Conservation (phyloP, 148 eudicot genomes). For the Chenopodium quinoa region DNA sequence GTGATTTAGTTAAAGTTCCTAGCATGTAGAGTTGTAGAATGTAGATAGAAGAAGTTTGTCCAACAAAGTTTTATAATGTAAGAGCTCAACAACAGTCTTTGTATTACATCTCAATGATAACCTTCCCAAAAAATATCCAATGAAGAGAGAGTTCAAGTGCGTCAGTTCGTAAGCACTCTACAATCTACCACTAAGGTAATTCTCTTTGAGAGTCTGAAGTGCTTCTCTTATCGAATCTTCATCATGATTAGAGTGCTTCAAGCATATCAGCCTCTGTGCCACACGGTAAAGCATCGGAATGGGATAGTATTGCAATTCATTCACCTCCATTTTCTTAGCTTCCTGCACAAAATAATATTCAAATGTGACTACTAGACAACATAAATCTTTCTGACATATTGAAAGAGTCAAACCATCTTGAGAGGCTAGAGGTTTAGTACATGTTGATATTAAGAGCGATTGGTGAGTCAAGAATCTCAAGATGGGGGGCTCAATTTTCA, state of each 20-base stretch:
- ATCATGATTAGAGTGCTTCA: constrained; percentile 81
- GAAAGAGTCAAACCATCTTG: background rate
- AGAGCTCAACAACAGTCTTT: background rate
- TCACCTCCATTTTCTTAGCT: constrained; percentile 67
- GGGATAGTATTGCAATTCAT: constrained; percentile 53
- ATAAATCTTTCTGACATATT: background rate
- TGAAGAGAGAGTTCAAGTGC: background rate
- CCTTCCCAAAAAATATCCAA: background rate
- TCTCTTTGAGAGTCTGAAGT: constrained; percentile 71
- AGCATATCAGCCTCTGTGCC: constrained; percentile 77
- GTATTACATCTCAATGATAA: background rate
- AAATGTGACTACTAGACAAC: background rate
- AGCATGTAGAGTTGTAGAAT: background rate
- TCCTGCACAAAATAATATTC: constrained; percentile 43
- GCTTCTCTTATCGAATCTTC: constrained; percentile 77
- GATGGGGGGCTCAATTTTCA: too few relatives aligned
- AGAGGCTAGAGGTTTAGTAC: background rate
- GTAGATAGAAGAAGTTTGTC: background rate
- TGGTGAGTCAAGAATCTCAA: too few relatives aligned
- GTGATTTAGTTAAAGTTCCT: background rate
- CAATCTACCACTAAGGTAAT: constrained; percentile 47
- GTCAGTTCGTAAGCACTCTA: background rate
- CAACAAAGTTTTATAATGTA: background rate
- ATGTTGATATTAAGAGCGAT: background rate
- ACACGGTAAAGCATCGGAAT: constrained; percentile 69